Conservation (phyloP, 352 stramenopile species). For the Sclerospora graminicola region DNA sequence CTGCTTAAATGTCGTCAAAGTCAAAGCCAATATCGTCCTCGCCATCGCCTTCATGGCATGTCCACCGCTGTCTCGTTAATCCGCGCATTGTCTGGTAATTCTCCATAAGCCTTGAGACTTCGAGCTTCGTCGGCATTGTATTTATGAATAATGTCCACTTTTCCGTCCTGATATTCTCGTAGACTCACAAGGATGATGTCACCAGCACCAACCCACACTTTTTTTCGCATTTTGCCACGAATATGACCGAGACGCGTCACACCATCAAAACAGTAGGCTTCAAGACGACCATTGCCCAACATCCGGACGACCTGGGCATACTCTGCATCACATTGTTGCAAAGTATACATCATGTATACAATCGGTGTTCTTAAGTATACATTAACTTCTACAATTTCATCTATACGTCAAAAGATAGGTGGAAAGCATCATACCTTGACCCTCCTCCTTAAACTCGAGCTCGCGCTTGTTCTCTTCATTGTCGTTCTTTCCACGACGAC, state of each 20-base stretch:
- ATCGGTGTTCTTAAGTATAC: too few relatives aligned
- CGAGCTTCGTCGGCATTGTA: constrained; percentile 96
- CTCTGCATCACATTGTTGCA: constrained; percentile 44
- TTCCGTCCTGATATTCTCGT: constrained; percentile 99
- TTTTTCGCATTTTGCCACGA: constrained; percentile 99
- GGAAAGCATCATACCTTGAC: constrained; percentile 72
- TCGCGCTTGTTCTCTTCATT: constrained; percentile 98
- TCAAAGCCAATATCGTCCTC: constrained; percentile 87
- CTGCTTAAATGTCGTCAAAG: constrained; percentile 85
- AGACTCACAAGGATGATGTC: constrained; percentile 99
- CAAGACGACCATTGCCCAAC: constrained; percentile 96
- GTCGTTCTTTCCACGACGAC: constrained; percentile 96
- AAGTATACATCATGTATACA: constrained; percentile 7
- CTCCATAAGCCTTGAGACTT: constrained; percentile 98
- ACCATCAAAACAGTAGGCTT: constrained; percentile 98
- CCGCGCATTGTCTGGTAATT: constrained; percentile 94
- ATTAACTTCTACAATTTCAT: too few relatives aligned
- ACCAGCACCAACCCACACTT: constrained; percentile 97
- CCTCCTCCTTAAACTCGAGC: constrained; percentile 99
- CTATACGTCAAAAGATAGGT: neutral
- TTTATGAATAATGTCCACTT: constrained; percentile 99
- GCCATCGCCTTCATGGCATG: constrained; percentile 62
- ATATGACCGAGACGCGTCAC: constrained; percentile 97
- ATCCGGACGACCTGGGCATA: constrained; percentile 98
- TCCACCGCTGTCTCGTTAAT: constrained; percentile 87